A percentile compares a stretch with the other conserved stretches of the same genome.
phyloP scores from a whole-genome alignment of 495 filamentous ascomycete genomes.

The Daldinia bambusicola region DNA sequence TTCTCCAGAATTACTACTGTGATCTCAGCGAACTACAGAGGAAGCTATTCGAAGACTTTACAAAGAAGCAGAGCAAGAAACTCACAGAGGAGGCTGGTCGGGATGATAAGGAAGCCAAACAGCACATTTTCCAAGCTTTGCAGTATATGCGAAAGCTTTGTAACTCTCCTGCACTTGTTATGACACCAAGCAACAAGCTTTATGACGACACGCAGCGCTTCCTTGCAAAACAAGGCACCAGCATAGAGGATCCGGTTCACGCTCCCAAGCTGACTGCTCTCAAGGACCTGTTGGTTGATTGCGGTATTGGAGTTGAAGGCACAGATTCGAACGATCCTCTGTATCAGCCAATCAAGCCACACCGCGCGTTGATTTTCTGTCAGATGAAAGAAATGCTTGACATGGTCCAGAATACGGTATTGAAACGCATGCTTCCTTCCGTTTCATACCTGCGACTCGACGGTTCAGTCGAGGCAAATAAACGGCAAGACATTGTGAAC shows the following conservation, averaged over 20 bases:
- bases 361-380: conserved; percentile 96
- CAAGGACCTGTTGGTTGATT: conserved; percentile 89
- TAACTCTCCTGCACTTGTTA: conserved; percentile 94
- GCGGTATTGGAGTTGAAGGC: conserved; percentile 85
- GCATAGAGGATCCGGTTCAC: conserved; percentile 83
- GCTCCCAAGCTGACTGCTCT: conserved; percentile 93
- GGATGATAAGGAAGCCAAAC: conserved; percentile 88
- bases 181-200: conserved; percentile 91
- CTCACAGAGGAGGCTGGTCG: conserved; percentile 80
- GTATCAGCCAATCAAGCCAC: conserved; percentile 84
- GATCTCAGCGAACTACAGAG: conserved; percentile 95
- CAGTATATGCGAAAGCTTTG: conserved; percentile 99
- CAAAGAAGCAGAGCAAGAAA: conserved; percentile 87
- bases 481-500: conserved; percentile 96
- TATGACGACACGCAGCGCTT: conserved; percentile 84
- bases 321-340: conserved; percentile 70
- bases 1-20: conserved; percentile 99
- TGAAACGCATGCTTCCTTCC: conserved; percentile 84
- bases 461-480: conserved; percentile 86
- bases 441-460: conserved; percentile 92
- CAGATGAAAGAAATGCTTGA: conserved; percentile 99
- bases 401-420: conserved; percentile 92
- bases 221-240: conserved; percentile 75
- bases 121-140: conserved; percentile 98
- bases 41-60: conserved; percentile 95